Evolutionary conservation across 1,284 basidiomycete species (phyloP).

Genomic region (Marasmius sp.): DNA sequence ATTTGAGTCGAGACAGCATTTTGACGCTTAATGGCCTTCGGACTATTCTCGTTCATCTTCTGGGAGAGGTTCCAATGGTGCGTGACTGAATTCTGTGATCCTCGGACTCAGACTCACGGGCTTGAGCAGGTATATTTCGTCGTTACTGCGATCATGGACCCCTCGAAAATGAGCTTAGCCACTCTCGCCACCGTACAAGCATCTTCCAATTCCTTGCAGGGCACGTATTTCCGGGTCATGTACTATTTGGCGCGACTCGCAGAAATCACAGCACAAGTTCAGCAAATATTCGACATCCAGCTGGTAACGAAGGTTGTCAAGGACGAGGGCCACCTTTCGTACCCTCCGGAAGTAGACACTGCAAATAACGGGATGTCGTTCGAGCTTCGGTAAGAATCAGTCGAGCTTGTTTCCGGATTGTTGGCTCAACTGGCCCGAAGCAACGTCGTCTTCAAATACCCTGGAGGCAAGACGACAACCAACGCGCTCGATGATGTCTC

Average conservation of each 20-base stretch:
- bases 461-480: slow-evolving; percentile 36
- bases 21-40: slow-evolving; percentile 11
- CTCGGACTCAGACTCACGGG: background rate
- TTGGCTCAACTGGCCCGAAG: slow-evolving; percentile 19
- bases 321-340: slow-evolving; percentile 19
- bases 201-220: slow-evolving; percentile 24
- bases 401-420: background rate
- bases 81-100: background rate
- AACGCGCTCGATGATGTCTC: slow-evolving; percentile 39
- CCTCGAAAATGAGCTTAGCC: slow-evolving; percentile 31
- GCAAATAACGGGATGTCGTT: slow-evolving; percentile 32
- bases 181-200: slow-evolving; percentile 34
- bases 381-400: slow-evolving; percentile 29
- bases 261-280: slow-evolving; percentile 9
- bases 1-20: background rate
- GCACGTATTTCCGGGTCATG: slow-evolving; percentile 20
- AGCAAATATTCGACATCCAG: slow-evolving; percentile 2
- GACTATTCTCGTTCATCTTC: slow-evolving; percentile 18
- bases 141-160: slow-evolving; percentile 28
- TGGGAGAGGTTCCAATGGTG: slow-evolving; percentile 32
- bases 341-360: slow-evolving; percentile 18
- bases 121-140: slow-evolving; percentile 33
- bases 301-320: slow-evolving; percentile 17
- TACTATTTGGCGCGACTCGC: slow-evolving; percentile 7
- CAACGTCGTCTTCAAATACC: slow-evolving; percentile 48